phyloP scores from a whole-genome alignment of 2,329 filamentous ascomycete species.

The Xylaria polymorpha region DNA sequence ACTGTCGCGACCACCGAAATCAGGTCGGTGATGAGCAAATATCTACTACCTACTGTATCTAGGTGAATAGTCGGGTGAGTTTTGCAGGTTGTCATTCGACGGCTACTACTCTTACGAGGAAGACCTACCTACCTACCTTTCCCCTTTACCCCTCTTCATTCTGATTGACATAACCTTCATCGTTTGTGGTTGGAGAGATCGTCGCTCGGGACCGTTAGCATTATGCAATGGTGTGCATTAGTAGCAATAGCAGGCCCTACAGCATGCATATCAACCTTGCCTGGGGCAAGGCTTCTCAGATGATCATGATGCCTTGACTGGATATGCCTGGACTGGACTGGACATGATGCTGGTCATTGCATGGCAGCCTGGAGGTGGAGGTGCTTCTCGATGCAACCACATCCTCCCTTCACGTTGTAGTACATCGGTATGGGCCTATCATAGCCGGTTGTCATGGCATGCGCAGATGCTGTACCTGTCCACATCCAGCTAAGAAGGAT shows the following conservation, averaged over 20 bases:
- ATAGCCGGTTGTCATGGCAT: background rate
- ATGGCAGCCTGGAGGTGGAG: conserved; percentile 17
- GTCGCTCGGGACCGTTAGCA: background rate
- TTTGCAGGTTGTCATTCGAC: conserved; percentile 19
- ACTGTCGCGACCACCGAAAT: background rate
- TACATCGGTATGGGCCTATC: conserved; percentile 25
- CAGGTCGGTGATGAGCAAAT: background rate
- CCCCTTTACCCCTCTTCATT: conserved; percentile 1
- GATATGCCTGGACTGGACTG: background rate
- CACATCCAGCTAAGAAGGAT: conserved; percentile 25
- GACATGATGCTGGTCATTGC: conserved; percentile 26
- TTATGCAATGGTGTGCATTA: background rate
- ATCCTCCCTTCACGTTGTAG: conserved; percentile 18
- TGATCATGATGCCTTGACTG: conserved; percentile 9
- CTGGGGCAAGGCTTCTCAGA: conserved; percentile 20
- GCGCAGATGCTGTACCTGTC: conserved; percentile 25
- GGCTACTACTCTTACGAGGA: conserved; percentile 8
- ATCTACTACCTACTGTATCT: background rate
- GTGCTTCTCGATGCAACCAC: conserved; percentile 28
- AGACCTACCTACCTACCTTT: conserved; percentile 1
- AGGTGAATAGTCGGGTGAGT: conserved; percentile 20
- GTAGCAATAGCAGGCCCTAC: background rate
- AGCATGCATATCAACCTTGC: conserved; percentile 19
- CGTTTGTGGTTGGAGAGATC: background rate
- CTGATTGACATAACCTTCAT: conserved; percentile 12